A percentile compares a stretch with the other conserved stretches of the same genome.
These are phyloP conservation scores for Gracilaria vermiculophylla DNA, from an alignment of 23 red algal genomes.

Conservation along the genomic window DNA sequence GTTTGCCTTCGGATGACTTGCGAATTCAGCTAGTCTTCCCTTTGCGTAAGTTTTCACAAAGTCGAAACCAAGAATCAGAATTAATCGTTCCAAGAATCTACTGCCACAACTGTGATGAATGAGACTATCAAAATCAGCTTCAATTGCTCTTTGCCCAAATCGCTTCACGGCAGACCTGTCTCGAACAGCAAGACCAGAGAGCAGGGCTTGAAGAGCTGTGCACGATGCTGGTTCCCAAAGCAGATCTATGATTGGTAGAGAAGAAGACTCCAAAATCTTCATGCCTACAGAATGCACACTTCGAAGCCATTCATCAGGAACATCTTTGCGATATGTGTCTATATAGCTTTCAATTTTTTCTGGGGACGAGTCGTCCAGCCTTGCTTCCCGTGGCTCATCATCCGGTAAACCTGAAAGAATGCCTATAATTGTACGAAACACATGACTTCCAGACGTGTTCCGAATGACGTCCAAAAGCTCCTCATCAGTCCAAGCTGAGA, in stretches of 20 bases:
- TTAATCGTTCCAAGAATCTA: slow-evolving; percentile 48
- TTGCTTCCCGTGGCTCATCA: slow-evolving; percentile 49
- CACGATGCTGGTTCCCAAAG: slow-evolving; percentile 24
- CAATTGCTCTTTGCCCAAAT: slow-evolving; percentile 22
- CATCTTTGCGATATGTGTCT: not conserved
- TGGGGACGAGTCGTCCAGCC: slow-evolving; percentile 40
- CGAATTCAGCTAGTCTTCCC: slow-evolving; percentile 29
- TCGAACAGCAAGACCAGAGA: slow-evolving; percentile 21
- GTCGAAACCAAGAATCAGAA: slow-evolving; percentile 35
- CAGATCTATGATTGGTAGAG: not conserved
- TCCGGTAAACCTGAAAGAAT: slow-evolving; percentile 40
- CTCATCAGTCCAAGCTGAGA: slow-evolving; percentile 20
- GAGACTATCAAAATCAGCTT: not conserved
- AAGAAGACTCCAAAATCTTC: not conserved
- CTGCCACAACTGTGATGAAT: slow-evolving; percentile 38
- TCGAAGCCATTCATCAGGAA: slow-evolving; percentile 36
- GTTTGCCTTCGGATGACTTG: slow-evolving; percentile 41
- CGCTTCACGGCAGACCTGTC: slow-evolving; percentile 13
- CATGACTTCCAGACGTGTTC: slow-evolving; percentile 54
- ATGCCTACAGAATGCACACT: not conserved
- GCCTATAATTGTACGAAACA: slow-evolving; percentile 46
- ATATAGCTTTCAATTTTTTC: slow-evolving; percentile 51
- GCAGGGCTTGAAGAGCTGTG: slow-evolving; percentile 53
- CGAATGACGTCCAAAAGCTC: slow-evolving; percentile 17
- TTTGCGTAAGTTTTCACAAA: not conserved